Evolutionary conservation across 2,329 filamentous ascomycete species (phyloP), one percentile per base, ranked within the genome.

Genomic region (Pseudopithomyces maydicus): DNA sequence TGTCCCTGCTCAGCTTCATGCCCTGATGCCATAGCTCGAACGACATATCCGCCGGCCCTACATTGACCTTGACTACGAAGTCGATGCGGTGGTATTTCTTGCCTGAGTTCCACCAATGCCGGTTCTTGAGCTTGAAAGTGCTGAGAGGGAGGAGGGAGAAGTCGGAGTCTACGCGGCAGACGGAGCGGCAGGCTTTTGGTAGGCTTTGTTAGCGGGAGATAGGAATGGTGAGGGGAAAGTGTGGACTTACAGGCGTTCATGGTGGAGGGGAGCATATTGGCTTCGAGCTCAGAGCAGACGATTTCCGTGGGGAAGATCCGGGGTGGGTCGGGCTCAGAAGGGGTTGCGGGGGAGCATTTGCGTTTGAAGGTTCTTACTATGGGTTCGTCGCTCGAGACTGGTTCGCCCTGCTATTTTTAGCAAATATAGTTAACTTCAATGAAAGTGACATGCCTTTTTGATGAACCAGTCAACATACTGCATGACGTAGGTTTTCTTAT

Each of bases 261-360:
- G 5, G 59, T 57, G 11, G 52, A 6, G 6, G 64, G 64, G 8
- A 67, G 57, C 4, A 58, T 20, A 4, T 32, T 55, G n/a, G 38
- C 57, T 29, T 69, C 66, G 11, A 63, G 47, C 10, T 69, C 62
- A 6, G 56, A 62, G 35, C 51, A 57, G 7, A 69, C 56, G 0
- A 70, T 53, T 15, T 64, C 62, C 0, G 67, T 69, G 5, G 67
- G 67, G 23, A 66, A 70, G 2, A 66, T 52, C n/a, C 67, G 64
- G 2, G 29, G 59, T 22, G 54, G 65, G 52, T 58, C 56, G 1
- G 52, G 63, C 26, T 54, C 36, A 1, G 26, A n/a, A 1, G 58
- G 14, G 1, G 59, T 61, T 7, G 61, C 64, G 2, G 66, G 67
- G 1, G 64, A 53, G 35, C 64, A 67, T 54, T 70, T 70, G 0